Percentiles rank a stretch among this genome's conserved stretches.
Conservation (phyloP, 2,329 filamentous ascomycete species). For the Purpureocillium lavendulum region DNA sequence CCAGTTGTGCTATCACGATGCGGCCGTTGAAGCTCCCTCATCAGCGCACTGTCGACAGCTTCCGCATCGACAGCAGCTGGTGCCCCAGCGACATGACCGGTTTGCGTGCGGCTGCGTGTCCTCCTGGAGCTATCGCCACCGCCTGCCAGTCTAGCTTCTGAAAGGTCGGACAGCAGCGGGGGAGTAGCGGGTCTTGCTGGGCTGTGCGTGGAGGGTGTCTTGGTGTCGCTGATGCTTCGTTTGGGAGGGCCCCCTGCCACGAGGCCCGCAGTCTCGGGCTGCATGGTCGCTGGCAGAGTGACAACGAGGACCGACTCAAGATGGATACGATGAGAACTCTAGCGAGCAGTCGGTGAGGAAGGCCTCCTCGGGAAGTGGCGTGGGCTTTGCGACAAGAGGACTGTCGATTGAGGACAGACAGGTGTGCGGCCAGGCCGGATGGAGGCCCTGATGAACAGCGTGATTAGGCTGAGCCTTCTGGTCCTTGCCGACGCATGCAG, state of each 20-base stretch:
- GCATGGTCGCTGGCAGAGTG: no score
- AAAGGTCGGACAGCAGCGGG: constrained; percentile 33
- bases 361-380: no score
- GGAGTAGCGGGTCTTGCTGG: constrained; percentile 34
- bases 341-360: no score
- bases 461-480: no score
- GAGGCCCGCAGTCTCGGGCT: constrained; percentile 17
- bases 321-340: no score
- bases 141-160: constrained; percentile 31
- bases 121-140: constrained; percentile 24
- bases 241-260: constrained; percentile 23
- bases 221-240: constrained; percentile 22
- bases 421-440: no score
- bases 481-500: no score
- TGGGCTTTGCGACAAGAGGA: no score
- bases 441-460: no score
- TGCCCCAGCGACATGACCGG: constrained; percentile 23
- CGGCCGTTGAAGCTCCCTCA: constrained; percentile 41
- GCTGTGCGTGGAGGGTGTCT: constrained; percentile 19
- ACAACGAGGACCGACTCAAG: constrained; percentile 1
- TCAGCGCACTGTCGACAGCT: constrained; percentile 40
- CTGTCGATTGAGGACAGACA: no score
- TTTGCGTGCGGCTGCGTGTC: constrained; percentile 24
- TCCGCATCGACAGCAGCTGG: constrained; percentile 37
- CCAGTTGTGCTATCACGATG: constrained; percentile 44